Evolutionary conservation across 2,329 filamentous ascomycete genomes (phyloP).

Genomic region (Stachybotrys echinatus): DNA sequence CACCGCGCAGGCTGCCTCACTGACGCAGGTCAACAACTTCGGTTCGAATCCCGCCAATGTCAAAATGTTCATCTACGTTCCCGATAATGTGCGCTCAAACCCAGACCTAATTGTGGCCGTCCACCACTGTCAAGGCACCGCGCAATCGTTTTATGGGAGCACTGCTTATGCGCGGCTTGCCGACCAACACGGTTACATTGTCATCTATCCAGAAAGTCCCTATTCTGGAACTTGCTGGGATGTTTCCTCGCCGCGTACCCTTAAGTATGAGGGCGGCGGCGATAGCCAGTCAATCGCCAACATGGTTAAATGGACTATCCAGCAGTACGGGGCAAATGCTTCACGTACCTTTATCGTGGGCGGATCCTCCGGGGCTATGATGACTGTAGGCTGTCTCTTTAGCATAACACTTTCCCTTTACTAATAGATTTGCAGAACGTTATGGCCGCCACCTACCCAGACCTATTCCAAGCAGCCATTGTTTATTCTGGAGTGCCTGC

Average conservation of each 20-base stretch:
- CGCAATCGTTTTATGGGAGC: constrained; percentile 38
- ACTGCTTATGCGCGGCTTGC: constrained; percentile 41
- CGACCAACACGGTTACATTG: constrained; percentile 36
- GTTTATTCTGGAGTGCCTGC: constrained; percentile 38
- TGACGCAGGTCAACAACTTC: constrained; percentile 6
- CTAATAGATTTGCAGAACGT: constrained; percentile 30
- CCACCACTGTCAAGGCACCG: constrained; percentile 28
- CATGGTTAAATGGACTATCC: constrained; percentile 53
- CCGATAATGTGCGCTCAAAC: constrained; percentile 22
- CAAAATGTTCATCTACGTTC: constrained; percentile 22
- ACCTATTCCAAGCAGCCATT: constrained; percentile 38
- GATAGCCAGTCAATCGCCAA: constrained; percentile 52
- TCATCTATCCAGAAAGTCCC: constrained; percentile 51
- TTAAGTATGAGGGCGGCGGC: constrained; percentile 52
- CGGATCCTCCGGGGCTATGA: constrained; percentile 42
- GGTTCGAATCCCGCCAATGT: constrained; percentile 6
- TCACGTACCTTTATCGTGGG: constrained; percentile 50
- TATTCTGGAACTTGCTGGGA: constrained; percentile 54
- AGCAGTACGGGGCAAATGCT: constrained; percentile 45
- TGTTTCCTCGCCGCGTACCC: constrained; percentile 41
- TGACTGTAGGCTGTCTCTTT: constrained; percentile 28
- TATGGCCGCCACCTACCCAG: constrained; percentile 40
- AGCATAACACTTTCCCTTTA: background rate
- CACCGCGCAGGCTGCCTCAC: background rate
- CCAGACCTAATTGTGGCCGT: constrained; percentile 43